These are phyloP conservation scores for Cyclotella atomus DNA, from an alignment of 108 stramenopile genomes.

Conservation along the genomic window DNA sequence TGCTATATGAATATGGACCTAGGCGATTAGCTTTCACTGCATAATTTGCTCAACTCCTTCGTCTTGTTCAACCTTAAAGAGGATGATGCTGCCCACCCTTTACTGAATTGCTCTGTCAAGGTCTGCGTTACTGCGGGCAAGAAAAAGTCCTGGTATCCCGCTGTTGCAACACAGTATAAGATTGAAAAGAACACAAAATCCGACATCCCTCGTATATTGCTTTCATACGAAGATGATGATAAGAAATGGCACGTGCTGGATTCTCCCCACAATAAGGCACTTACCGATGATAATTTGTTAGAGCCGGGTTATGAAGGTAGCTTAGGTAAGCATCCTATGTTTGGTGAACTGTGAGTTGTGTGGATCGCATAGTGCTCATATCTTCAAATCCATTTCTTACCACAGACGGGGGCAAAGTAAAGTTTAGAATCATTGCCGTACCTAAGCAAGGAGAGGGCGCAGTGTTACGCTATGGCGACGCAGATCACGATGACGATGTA, in stretches of 20 bases:
- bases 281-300: constrained; percentile 21
- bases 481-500: constrained; percentile 74
- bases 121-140: constrained; percentile 74
- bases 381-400: not conserved
- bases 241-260: constrained; percentile 82
- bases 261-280: constrained; percentile 31
- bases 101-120: constrained; percentile 80
- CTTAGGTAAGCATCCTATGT: constrained; percentile 48
- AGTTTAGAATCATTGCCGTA: constrained; percentile 72
- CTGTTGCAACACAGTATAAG: constrained; percentile 70
- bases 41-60: too few relatives aligned
- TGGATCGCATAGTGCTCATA: not conserved
- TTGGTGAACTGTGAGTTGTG: not conserved
- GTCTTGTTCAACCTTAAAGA: too few relatives aligned
- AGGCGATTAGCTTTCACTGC: not conserved
- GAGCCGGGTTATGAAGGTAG: constrained; percentile 72
- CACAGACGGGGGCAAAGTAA: constrained; percentile 48
- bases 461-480: constrained; percentile 69
- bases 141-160: constrained; percentile 79
- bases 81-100: constrained; percentile 74
- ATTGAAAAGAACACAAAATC: constrained; percentile 39
- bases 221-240: constrained; percentile 81
- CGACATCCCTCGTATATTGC: constrained; percentile 41
- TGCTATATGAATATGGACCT: not conserved
- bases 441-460: constrained; percentile 66